Percentiles rank a stretch among this genome's conserved stretches.
These are phyloP conservation scores for Phytophthora pini DNA, from an alignment of 352 stramenopile species.

Conservation along the genomic window DNA sequence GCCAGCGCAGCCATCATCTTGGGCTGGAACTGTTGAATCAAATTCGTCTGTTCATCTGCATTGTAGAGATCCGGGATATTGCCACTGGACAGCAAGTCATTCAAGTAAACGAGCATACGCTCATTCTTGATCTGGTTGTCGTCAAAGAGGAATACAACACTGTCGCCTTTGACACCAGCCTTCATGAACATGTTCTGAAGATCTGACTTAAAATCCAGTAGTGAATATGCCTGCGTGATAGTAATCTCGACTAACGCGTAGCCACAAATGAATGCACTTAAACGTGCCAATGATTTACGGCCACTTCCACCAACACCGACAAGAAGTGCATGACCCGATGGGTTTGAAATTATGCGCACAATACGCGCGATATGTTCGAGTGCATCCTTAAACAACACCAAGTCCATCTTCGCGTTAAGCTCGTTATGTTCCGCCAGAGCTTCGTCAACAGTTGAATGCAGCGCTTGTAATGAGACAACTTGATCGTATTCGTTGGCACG, in stretches of 20 bases:
- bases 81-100: conserved; percentile 93
- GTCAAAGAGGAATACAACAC: conserved; percentile 92
- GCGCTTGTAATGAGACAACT: conserved; percentile 68
- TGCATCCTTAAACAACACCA: conserved; percentile 97
- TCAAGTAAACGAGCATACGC: conserved; percentile 95
- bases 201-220: conserved; percentile 96
- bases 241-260: conserved; percentile 91
- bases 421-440: conserved; percentile 95
- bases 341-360: conserved; percentile 94
- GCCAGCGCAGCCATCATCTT: conserved; percentile 82
- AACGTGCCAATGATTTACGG: conserved; percentile 92
- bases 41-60: conserved; percentile 89
- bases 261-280: conserved; percentile 93
- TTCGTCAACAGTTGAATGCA: conserved; percentile 86
- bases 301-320: conserved; percentile 94
- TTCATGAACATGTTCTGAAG: conserved; percentile 92
- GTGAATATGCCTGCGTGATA: conserved; percentile 90
- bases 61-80: conserved; percentile 94
- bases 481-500: conserved; percentile 94
- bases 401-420: conserved; percentile 91
- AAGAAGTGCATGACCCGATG: conserved; percentile 93
- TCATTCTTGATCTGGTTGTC: conserved; percentile 96
- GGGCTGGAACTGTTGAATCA: conserved; percentile 89
- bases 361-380: conserved; percentile 95
- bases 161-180: conserved; percentile 93